Conservation (phyloP, 2,329 filamentous ascomycete species). For the Mollisiaceae sp. region DNA sequence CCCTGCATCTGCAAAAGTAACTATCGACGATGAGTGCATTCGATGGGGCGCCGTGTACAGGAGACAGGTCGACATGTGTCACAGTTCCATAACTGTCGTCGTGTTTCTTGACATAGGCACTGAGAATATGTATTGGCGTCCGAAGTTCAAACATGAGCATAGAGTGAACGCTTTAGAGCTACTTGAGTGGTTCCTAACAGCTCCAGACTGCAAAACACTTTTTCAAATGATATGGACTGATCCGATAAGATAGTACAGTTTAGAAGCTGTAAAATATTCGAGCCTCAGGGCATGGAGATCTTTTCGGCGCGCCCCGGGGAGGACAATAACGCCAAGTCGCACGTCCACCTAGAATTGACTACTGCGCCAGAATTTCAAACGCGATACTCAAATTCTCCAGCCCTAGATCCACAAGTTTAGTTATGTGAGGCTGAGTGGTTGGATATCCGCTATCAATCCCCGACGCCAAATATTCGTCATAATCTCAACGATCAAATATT, state of each 20-base stretch:
- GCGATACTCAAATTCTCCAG: not conserved
- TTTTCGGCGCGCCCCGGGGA: not conserved
- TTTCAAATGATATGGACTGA: not conserved
- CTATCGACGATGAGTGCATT: slow-evolving; percentile 22
- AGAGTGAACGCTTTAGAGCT: not conserved
- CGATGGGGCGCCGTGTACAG: not conserved
- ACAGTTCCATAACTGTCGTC: not conserved
- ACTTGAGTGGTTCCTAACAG: not conserved
- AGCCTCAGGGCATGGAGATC: not conserved
- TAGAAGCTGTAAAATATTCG: not conserved
- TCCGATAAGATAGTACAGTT: not conserved
- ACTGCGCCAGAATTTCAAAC: not conserved
- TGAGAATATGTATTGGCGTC: not conserved
- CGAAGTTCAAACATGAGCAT: not conserved
- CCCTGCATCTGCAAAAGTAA: slow-evolving; percentile 33
- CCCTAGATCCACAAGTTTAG: not conserved
- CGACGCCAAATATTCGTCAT: not conserved
- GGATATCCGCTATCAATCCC: not conserved
- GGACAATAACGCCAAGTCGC: not conserved
- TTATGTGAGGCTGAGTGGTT: not conserved
- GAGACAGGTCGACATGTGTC: not conserved
- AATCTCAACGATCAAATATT: not conserved
- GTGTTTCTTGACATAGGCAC: not conserved
- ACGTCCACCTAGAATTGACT: not conserved
- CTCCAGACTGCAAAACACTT: not conserved